Conservation (phyloP, 169 alveolate genomes). For the Fabrea salina region DNA sequence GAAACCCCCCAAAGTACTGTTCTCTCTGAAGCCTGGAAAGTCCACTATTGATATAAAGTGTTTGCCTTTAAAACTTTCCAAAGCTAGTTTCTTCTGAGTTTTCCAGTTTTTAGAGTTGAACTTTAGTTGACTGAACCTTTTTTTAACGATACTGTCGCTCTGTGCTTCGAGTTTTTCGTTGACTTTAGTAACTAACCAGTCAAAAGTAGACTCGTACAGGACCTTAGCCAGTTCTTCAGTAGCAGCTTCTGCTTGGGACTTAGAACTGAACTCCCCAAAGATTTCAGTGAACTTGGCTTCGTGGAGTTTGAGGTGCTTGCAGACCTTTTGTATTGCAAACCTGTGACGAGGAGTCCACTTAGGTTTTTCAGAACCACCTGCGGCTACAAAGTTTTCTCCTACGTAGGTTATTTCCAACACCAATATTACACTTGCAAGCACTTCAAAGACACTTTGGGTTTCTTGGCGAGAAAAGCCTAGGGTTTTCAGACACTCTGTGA, state of each 20-base stretch:
- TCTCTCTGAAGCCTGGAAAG: slow-evolving; percentile 20
- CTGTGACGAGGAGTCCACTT: slow-evolving; percentile 16
- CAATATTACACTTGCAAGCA: slow-evolving; percentile 2
- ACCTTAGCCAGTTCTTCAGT: neutral
- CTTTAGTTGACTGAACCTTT: neutral
- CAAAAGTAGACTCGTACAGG: slow-evolving; percentile 21
- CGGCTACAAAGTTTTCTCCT: neutral
- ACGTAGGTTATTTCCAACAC: slow-evolving; percentile 20
- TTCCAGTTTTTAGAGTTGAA: neutral
- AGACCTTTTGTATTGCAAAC: neutral
- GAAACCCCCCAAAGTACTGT: slow-evolving; percentile 2
- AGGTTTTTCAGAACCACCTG: neutral
- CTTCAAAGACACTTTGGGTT: neutral
- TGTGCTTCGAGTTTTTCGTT: neutral
- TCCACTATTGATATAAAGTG: slow-evolving; percentile 5
- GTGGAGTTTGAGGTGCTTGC: neutral
- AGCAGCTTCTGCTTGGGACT: neutral
- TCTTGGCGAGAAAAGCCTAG: neutral
- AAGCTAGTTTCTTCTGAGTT: neutral
- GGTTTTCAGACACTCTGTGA: neutral
- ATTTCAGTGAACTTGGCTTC: slow-evolving; percentile 10
- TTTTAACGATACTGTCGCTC: neutral
- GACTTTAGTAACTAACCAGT: slow-evolving; percentile 15
- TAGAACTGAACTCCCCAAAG: neutral
- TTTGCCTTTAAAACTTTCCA: neutral